Evolutionary conservation across 768 basidiomycete species (phyloP), one percentile per base, ranked within the genome.

Genomic region (Phylloporus sp.): DNA sequence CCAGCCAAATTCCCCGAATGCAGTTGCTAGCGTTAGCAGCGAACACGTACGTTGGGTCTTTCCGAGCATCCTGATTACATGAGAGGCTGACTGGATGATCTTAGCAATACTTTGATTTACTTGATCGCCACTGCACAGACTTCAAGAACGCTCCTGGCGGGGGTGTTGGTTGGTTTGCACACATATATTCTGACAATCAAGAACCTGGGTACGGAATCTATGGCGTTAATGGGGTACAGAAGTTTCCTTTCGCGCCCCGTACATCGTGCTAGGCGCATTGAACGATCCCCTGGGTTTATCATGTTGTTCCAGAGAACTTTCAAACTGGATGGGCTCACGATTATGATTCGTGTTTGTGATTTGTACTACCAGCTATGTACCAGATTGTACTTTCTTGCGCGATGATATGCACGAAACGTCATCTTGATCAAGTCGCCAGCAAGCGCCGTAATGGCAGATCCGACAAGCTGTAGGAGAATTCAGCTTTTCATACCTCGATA

Each of bases 131-230:
- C 49, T 90, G 88, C 60, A 59, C 71, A 10, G 74, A 81, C 58
- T 73, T 90, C 60, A 90, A 90, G 68, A 60, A 56, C 0, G 78
- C 79, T 23, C 54, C 68, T 26, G 78, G 77, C 3, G 86, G 86
- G 20, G 86, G 86, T 22, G 70, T 89, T 31, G 86, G 88, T 11
- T 91, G 88, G 88, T 91, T 91, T 59, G 85, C 85, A 24, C 88
- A 90, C 62, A 82, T 89, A 48, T 89, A 88, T 60, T 81, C 82
- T 2, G 88, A 88, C 60, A 53, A 67, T 53, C 76, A 81, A 66
- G 76, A 76, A 46, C 81, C 83, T 16, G 87, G 87, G 11, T 90
- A 90, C 59, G 88, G 87, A 6, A 78, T 89, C 47, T 85, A 84
- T 59, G 67, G 76, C 28, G 55, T 36, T 0, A 65, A 71, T 27